Conservation (phyloP, 2,329 filamentous ascomycete species). For the Nemania sp. region DNA sequence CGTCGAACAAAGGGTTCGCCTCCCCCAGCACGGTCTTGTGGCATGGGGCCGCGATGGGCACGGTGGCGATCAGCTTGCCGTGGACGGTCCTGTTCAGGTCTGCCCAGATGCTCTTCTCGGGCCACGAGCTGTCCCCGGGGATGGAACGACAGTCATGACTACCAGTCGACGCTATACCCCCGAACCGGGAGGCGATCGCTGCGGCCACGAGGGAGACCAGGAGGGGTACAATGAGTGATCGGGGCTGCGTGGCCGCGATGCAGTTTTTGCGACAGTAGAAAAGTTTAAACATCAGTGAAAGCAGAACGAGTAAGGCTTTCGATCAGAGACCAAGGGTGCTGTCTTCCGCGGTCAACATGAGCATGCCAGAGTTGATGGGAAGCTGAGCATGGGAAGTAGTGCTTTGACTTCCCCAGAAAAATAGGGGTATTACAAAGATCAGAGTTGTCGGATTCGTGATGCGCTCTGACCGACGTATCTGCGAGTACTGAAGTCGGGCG, state of each 20-base stretch:
- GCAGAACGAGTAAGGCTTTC: not conserved
- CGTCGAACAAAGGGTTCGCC: not conserved
- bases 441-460: no score
- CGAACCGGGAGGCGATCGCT: not conserved
- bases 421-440: no score
- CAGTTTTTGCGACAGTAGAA: not conserved
- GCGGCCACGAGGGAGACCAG: not conserved
- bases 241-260: not conserved
- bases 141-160: not conserved
- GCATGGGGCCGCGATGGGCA: constrained; percentile 50
- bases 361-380: no score
- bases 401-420: no score
- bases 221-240: not conserved
- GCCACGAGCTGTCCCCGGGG: constrained; percentile 2
- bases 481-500: no score
- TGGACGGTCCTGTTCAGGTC: constrained; percentile 50
- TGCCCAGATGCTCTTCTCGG: constrained; percentile 42
- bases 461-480: no score
- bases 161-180: not conserved
- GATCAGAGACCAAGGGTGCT: no score
- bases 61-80: constrained; percentile 50
- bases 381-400: no score
- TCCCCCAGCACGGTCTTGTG: constrained; percentile 38
- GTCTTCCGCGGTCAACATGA: no score
- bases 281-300: not conserved